These are phyloP conservation scores for Dujonia santamariae DNA, from an alignment of 1,139 yeast species.

Conservation along the genomic window DNA sequence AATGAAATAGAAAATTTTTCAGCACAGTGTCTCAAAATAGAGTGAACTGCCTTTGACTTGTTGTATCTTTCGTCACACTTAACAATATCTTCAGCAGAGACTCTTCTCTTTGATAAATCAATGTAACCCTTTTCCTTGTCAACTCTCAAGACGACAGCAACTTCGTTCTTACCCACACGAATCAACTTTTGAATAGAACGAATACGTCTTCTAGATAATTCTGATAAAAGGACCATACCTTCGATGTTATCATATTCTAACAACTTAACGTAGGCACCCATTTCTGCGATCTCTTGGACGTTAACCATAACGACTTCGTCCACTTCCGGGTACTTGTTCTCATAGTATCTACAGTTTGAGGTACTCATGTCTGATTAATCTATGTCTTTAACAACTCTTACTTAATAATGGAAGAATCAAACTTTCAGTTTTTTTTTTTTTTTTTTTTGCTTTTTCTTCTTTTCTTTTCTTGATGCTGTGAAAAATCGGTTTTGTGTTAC, in stretches of 20 bases:
- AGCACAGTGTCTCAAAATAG: slow-evolving; percentile 96
- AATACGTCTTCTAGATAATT: slow-evolving; percentile 96
- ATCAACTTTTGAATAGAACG: slow-evolving; percentile 96
- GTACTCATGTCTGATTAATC: slow-evolving; percentile 56
- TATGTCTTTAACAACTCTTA: background rate
- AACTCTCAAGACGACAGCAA: slow-evolving; percentile 97
- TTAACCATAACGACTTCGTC: slow-evolving; percentile 99
- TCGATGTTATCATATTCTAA: slow-evolving; percentile 97
- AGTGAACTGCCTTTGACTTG: slow-evolving; percentile 96
- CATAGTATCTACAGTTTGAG: slow-evolving; percentile 93
- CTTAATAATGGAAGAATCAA: no score
- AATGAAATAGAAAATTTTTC: slow-evolving; percentile 89
- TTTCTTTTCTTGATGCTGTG: no score
- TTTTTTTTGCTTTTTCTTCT: no score
- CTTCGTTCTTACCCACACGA: slow-evolving; percentile 98
- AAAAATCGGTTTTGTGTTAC: no score
- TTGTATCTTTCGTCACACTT: slow-evolving; percentile 98
- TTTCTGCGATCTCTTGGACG: slow-evolving; percentile 96
- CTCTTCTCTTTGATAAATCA: slow-evolving; percentile 96
- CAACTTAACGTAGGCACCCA: slow-evolving; percentile 96
- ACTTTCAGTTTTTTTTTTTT: no score
- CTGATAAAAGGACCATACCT: slow-evolving; percentile 96
- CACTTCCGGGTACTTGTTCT: slow-evolving; percentile 97
- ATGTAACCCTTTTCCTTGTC: slow-evolving; percentile 98
- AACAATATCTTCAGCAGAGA: slow-evolving; percentile 94